phyloP scores from a whole-genome alignment of 2,329 filamentous ascomycete genomes.

The Fusarium pseudonygamai region DNA sequence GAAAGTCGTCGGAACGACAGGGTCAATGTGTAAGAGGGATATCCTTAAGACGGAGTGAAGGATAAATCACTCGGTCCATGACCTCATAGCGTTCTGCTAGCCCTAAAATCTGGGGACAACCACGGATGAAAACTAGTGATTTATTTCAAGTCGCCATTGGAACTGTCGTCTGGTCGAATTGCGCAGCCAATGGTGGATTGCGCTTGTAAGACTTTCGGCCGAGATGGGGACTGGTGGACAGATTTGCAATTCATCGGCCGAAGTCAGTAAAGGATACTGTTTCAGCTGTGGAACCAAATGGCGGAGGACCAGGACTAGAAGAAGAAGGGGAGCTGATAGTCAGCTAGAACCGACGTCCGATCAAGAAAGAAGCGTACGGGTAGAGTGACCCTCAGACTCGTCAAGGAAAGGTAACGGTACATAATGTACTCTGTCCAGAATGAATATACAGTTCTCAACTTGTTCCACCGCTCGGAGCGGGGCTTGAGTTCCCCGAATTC shows the following conservation, averaged over 20 bases:
- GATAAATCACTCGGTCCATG: conserved; percentile 28
- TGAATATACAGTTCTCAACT: conserved; percentile 7
- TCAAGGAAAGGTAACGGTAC: background rate
- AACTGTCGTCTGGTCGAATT: background rate
- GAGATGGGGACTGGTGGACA: conserved; percentile 19
- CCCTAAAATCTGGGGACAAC: conserved; percentile 38
- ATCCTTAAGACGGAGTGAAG: background rate
- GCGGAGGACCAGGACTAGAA: conserved; percentile 31
- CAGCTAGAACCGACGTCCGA: conserved; percentile 2
- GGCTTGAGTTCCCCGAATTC: conserved; percentile 30
- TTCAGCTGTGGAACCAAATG: conserved; percentile 28
- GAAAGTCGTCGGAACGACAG: conserved; percentile 21
- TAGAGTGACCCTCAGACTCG: conserved; percentile 2
- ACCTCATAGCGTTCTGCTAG: conserved; percentile 37
- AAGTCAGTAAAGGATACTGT: conserved; percentile 15
- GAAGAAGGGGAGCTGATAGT: conserved; percentile 28
- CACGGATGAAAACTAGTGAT: conserved; percentile 9
- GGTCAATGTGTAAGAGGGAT: background rate
- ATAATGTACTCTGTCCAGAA: background rate
- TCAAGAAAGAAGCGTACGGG: background rate
- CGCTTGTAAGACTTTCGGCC: conserved; percentile 23
- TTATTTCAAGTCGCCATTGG: conserved; percentile 13
- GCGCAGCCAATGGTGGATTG: conserved; percentile 23
- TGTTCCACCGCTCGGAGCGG: conserved; percentile 30
- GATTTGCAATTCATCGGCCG: conserved; percentile 21